Evolutionary conservation across 2,329 filamentous ascomycete species (phyloP).

Genomic region (Xylaria sp.): DNA sequence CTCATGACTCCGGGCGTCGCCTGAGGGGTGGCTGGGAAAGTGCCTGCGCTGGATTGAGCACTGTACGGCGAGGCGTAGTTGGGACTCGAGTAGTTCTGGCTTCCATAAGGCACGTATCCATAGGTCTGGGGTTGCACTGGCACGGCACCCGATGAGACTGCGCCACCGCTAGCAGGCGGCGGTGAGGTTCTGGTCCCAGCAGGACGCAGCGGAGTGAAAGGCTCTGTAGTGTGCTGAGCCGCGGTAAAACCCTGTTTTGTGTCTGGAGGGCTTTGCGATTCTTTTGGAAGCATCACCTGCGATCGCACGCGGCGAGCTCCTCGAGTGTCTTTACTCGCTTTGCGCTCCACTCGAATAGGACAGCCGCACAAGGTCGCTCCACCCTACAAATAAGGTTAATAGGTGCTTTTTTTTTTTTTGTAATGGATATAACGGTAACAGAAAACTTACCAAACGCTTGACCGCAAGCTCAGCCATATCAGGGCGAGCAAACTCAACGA

Average conservation of each 20-base stretch:
- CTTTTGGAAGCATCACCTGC: not conserved
- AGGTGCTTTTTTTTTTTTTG: too few species aligned
- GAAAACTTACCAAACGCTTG: slow-evolving; percentile 40
- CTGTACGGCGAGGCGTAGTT: slow-evolving; percentile 11
- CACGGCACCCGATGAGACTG: not conserved
- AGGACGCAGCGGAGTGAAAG: slow-evolving; percentile 8
- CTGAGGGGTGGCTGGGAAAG: slow-evolving; percentile 21
- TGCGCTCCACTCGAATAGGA: slow-evolving; percentile 44
- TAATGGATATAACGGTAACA: not conserved
- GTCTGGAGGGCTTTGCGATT: not conserved
- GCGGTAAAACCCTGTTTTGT: not conserved
- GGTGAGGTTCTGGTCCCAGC: not conserved
- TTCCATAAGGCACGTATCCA: slow-evolving; percentile 7
- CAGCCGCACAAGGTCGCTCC: slow-evolving; percentile 36
- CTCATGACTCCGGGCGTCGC: slow-evolving; percentile 21
- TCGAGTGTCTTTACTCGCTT: slow-evolving; percentile 29
- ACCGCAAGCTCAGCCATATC: slow-evolving; percentile 44
- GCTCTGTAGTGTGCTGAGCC: slow-evolving; percentile 4
- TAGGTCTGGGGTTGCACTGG: slow-evolving; percentile 1
- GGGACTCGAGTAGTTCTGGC: slow-evolving; percentile 8
- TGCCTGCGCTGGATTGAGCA: slow-evolving; percentile 1
- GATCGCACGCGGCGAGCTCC: slow-evolving; percentile 6
- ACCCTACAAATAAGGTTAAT: slow-evolving; percentile 34
- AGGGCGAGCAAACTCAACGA: slow-evolving; percentile 44
- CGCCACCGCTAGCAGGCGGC: not conserved